Conservation (phyloP, 805 yeast species). For the Vanderwaltozyma tropicalis region DNA sequence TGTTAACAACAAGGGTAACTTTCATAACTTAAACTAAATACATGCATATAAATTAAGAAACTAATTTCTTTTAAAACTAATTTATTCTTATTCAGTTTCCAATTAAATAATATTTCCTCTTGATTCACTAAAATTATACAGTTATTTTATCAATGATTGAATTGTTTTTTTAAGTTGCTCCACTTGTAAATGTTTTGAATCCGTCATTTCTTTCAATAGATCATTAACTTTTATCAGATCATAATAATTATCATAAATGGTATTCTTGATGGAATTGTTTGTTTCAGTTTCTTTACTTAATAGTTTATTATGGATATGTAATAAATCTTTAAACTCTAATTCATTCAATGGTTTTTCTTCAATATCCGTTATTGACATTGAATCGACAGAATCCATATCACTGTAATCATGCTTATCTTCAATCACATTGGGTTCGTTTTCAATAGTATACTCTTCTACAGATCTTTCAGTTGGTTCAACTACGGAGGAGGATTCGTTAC, state of each 20-base stretch:
- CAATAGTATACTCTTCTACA: not conserved
- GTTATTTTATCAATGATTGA: slow-evolving; percentile 4
- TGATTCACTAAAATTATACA: not conserved
- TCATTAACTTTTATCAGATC: slow-evolving; percentile 60
- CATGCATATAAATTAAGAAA: not conserved
- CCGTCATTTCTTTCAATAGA: slow-evolving; percentile 28
- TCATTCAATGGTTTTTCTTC: slow-evolving; percentile 9
- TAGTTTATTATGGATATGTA: slow-evolving; percentile 20
- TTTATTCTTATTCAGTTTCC: too few species aligned
- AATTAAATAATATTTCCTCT: not conserved
- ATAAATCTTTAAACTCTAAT: slow-evolving; percentile 14
- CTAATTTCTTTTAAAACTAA: too few species aligned
- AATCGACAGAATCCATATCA: slow-evolving; percentile 1
- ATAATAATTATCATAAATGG: slow-evolving; percentile 65
- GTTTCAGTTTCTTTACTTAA: slow-evolving; percentile 23
- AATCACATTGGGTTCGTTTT: not conserved
- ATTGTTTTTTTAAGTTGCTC: slow-evolving; percentile 6
- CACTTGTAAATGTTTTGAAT: slow-evolving; percentile 7
- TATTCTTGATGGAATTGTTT: slow-evolving; percentile 46
- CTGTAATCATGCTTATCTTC: not conserved
- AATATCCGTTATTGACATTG: not conserved
- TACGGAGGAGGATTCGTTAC: not conserved
- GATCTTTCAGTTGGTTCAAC: not conserved
- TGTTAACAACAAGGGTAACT: slow-evolving; percentile 73
- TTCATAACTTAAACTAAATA: slow-evolving; percentile 10